These are phyloP conservation scores for Xylaria curta DNA, from an alignment of 495 filamentous ascomycete genomes.

Conservation along the genomic window DNA sequence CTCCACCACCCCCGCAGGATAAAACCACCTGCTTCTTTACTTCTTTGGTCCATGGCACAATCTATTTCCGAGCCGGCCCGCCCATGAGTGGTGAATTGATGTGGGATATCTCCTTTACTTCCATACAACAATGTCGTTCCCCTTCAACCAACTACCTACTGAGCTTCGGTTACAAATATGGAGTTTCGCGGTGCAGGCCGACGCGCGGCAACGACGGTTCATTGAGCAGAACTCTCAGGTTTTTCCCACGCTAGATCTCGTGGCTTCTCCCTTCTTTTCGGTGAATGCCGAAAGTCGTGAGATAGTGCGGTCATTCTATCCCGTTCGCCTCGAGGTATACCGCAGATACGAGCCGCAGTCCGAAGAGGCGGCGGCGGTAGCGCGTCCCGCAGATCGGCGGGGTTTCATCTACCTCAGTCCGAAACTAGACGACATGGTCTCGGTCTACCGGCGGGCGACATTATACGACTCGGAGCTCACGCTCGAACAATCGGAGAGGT, in stretches of 20 bases:
- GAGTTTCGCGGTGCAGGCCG: conserved; percentile 24
- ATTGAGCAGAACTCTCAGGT: conserved; percentile 19
- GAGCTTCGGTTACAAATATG: conserved; percentile 51
- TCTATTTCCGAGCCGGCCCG: neutral
- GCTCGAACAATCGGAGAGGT: conserved; percentile 8
- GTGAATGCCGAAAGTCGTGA: conserved; percentile 23
- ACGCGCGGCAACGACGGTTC: conserved; percentile 13
- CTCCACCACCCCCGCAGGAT: conserved; percentile 13
- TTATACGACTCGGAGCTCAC: conserved; percentile 13
- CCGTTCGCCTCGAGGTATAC: conserved; percentile 19
- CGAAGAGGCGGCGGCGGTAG: neutral
- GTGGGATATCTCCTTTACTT: neutral
- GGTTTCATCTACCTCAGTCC: conserved; percentile 15
- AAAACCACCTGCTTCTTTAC: neutral
- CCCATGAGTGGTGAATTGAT: neutral
- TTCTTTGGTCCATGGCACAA: neutral
- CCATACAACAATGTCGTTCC: conserved; percentile 32
- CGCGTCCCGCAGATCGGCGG: neutral
- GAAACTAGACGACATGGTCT: conserved; percentile 15
- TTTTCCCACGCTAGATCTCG: conserved; percentile 17
- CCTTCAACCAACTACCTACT: conserved; percentile 46
- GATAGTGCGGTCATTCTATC: conserved; percentile 10
- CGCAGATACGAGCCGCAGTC: conserved; percentile 2
- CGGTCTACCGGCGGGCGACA: conserved; percentile 16
- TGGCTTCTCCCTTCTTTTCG: conserved; percentile 17